Conservation (phyloP, 345 rosid species). For the Turritis glabra region DNA sequence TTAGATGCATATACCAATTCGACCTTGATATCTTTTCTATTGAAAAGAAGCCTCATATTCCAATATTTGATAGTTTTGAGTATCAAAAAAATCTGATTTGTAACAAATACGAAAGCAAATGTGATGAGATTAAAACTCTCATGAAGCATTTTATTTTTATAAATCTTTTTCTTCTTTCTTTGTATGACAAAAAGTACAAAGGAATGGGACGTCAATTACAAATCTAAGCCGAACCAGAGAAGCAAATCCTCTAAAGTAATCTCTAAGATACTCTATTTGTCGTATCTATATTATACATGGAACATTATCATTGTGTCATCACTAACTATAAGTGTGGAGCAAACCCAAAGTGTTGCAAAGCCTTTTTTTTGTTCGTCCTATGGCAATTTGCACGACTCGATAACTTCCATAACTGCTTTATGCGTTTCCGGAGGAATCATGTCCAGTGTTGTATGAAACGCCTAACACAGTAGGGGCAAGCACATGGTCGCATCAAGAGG, state of each 20-base stretch:
- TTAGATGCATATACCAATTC: no score
- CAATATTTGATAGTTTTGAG: not conserved
- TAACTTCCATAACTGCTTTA: constrained; percentile 79
- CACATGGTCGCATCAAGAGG: not conserved
- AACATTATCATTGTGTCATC: not conserved
- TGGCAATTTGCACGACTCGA: constrained; percentile 73
- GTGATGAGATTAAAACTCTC: not conserved
- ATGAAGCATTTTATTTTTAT: not conserved
- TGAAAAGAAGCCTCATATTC: not conserved
- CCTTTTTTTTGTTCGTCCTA: constrained; percentile 38
- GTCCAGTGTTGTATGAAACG: constrained; percentile 73
- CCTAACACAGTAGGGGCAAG: constrained; percentile 39
- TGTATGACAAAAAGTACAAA: constrained; percentile 15
- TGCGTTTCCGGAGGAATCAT: constrained; percentile 91
- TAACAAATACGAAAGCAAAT: no score
- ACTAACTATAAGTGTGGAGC: constrained; percentile 10
- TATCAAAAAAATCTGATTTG: not conserved
- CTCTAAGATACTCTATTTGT: not conserved
- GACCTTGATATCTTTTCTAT: no score
- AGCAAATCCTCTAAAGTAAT: not conserved
- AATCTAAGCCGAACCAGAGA: constrained; percentile 10
- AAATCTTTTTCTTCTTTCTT: not conserved
- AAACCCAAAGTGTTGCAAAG: constrained; percentile 19
- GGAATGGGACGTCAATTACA: constrained; percentile 11
- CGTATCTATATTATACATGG: not conserved